Conservation (phyloP, 2,329 filamentous ascomycete genomes). For the Zymoseptoria brevis region DNA sequence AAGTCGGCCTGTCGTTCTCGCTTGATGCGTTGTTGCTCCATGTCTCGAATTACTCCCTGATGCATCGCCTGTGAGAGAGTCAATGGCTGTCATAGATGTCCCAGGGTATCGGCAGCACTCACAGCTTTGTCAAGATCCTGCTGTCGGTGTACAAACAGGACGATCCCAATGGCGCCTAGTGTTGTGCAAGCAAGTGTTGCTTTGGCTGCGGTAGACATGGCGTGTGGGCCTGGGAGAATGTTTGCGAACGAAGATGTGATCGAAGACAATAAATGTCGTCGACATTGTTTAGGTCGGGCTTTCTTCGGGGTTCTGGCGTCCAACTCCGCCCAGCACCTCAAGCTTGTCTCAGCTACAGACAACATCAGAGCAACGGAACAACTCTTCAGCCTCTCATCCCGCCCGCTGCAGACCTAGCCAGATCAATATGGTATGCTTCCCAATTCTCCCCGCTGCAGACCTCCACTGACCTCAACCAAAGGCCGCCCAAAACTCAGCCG, state of each 20-base stretch:
- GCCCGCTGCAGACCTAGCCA: background rate
- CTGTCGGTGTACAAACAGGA: slow-evolving; percentile 81
- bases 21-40: slow-evolving; percentile 88
- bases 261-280: slow-evolving; percentile 1
- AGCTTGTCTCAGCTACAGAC: background rate
- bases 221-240: background rate
- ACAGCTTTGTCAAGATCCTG: slow-evolving; percentile 79
- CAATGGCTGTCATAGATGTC: slow-evolving; percentile 4
- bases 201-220: slow-evolving; percentile 87
- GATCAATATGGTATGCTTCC: slow-evolving; percentile 11
- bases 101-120: slow-evolving; percentile 27
- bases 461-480: slow-evolving; percentile 33
- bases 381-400: background rate
- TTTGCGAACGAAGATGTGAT: slow-evolving; percentile 1
- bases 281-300: background rate
- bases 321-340: background rate
- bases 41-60: slow-evolving; percentile 82
- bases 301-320: slow-evolving; percentile 4
- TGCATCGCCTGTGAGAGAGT: slow-evolving; percentile 70
- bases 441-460: background rate
- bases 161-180: slow-evolving; percentile 64
- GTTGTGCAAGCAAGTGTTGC: slow-evolving; percentile 73
- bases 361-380: background rate
- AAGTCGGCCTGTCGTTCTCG: slow-evolving; percentile 89
- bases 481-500: slow-evolving; percentile 97